phyloP scores from a whole-genome alignment of 495 filamentous ascomycete genomes.

The Penicillium flavigenum region DNA sequence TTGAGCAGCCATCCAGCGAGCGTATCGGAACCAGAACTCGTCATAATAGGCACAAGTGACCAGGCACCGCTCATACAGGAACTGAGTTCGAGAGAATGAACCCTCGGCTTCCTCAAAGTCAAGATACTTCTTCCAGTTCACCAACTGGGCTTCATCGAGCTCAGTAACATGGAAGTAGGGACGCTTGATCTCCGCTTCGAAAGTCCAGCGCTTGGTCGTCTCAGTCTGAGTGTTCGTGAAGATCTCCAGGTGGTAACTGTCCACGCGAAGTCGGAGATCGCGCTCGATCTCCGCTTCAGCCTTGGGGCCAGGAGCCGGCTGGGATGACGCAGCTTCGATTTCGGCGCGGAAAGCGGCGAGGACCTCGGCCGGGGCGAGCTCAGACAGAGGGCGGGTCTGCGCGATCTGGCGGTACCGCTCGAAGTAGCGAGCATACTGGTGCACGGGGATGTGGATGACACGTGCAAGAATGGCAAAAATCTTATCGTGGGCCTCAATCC shows the following conservation, averaged over 20 bases:
- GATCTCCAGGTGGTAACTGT: constrained; percentile 74
- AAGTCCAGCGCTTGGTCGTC: constrained; percentile 92
- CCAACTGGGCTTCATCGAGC: constrained; percentile 77
- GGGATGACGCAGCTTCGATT: constrained; percentile 55
- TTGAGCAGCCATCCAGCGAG: constrained; percentile 92
- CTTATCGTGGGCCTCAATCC: constrained; percentile 79
- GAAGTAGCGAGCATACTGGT: constrained; percentile 94
- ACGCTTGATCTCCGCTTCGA: constrained; percentile 90
- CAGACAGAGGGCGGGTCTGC: constrained; percentile 65
- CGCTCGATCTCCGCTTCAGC: constrained; percentile 80
- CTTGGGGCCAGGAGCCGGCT: constrained; percentile 47
- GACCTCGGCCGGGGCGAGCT: constrained; percentile 68
- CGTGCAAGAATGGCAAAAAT: constrained; percentile 84
- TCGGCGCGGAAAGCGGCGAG: constrained; percentile 69
- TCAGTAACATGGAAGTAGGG: constrained; percentile 97
- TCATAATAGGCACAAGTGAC: constrained; percentile 93
- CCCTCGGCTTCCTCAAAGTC: constrained; percentile 92
- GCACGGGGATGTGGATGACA: constrained; percentile 90
- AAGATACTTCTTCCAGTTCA: constrained; percentile 96
- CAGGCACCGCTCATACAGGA: constrained; percentile 90
- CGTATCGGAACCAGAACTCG: constrained; percentile 96
- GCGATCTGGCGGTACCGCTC: constrained; percentile 84
- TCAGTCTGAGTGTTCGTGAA: constrained; percentile 84
- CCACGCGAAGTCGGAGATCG: constrained; percentile 74
- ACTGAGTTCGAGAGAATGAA: constrained; percentile 69